Conservation (phyloP, 176 grass and related monocot species). For the Ampelocalamus luodianensis region DNA sequence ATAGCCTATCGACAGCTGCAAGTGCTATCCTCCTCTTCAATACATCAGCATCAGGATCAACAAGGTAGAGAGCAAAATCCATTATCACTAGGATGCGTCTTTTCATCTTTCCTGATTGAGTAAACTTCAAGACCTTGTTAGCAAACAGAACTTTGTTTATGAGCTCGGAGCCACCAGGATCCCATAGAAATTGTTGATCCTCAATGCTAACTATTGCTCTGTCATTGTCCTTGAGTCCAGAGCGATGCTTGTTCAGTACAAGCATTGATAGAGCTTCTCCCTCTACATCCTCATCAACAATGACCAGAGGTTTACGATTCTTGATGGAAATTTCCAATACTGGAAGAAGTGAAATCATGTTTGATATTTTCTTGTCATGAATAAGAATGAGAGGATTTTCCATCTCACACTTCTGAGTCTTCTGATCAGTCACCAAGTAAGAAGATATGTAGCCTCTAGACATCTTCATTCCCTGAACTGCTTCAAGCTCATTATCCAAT, state of each 20-base stretch:
- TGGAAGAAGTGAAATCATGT: slow-evolving; percentile 78
- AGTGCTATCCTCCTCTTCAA: slow-evolving; percentile 93
- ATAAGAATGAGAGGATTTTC: slow-evolving; percentile 91
- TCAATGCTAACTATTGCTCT: too few relatives aligned
- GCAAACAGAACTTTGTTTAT: slow-evolving; percentile 88
- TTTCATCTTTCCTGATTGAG: slow-evolving; percentile 92
- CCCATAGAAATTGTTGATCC: too few relatives aligned
- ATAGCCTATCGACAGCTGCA: slow-evolving; percentile 82
- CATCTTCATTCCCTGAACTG: slow-evolving; percentile 92
- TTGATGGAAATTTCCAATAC: slow-evolving; percentile 75
- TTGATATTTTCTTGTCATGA: slow-evolving; percentile 94
- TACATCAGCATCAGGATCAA: slow-evolving; percentile 83
- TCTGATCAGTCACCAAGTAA: slow-evolving; percentile 89
- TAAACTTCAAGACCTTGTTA: slow-evolving; percentile 80
- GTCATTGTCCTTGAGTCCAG: slow-evolving; percentile 83
- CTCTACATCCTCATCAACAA: slow-evolving; percentile 88
- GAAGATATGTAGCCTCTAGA: slow-evolving; percentile 95
- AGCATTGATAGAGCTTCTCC: slow-evolving; percentile 83
- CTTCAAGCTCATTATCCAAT: slow-evolving; percentile 79
- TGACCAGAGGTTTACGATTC: slow-evolving; percentile 72
- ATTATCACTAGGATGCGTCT: slow-evolving; percentile 83
- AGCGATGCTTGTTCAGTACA: slow-evolving; percentile 86
- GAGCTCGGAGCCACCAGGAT: too few relatives aligned
- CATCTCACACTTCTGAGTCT: slow-evolving; percentile 94
- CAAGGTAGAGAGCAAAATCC: slow-evolving; percentile 87